Base-by-base conservation (phyloP, 176 grass and related monocot species). In the Oryza meyeriana region DNA sequence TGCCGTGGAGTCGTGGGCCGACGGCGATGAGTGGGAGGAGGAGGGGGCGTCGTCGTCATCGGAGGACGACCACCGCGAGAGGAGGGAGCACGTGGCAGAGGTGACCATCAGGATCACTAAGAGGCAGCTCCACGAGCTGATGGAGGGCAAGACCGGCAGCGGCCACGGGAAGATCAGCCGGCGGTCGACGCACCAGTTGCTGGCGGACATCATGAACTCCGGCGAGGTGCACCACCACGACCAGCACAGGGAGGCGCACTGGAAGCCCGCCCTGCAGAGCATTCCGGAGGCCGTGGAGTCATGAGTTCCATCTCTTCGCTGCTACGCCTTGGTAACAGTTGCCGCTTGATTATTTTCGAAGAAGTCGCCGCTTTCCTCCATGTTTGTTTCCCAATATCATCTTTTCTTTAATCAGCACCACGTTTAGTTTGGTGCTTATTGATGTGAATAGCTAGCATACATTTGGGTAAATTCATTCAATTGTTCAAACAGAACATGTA, bases 101-200 rank as follows among this genome's bases (percentile, higher is more conserved):
- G 86, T 97, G 68, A 97, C 84, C 64, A 89, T 97, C 44, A 89
- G 83, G 82, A 93, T 97, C 75, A 85, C 44, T 28, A 97, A 74
- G 74, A 91, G 83, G 80, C 88, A 89, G 55, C 69, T 93, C 81
- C 88, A 97, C 36, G 86, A 93, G 74, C 74, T 89, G 45, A 77
- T 89, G 84, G 88, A 78, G 63, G 72, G 57, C 22, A 77, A 22
- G 4, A 31, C 48, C 41, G 3, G 31, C 28, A 1, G 22, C 41
- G 27, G 22, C 12, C 6, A 26, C 0, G 78, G 66, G n/a, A 58
- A 27, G n/a, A 41, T 41, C 40, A 61, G 67, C 73, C 36, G 68
- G 61, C 70, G 34, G 67, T 69, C 86, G 0, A 28, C 66, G 40
- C 72, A 83, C 74, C 80, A 89, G 77, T 61, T 94, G 66, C 75